Percentiles rank a stretch among this genome's conserved stretches.
phyloP scores from a whole-genome alignment of 2,329 filamentous ascomycete genomes.

The Penicillium sp. region DNA sequence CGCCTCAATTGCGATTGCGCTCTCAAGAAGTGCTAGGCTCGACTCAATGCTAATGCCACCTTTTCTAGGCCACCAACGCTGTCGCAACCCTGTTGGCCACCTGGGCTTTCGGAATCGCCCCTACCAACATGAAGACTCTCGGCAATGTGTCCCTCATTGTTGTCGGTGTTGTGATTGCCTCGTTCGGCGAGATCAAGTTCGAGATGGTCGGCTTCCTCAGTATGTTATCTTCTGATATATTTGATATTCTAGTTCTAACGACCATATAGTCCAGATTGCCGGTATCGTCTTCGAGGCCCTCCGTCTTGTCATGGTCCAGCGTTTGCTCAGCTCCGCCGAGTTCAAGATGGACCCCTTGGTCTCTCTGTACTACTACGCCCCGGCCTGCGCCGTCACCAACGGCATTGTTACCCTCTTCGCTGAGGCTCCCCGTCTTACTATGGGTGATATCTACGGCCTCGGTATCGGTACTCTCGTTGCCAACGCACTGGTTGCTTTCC shows the following conservation, averaged over 20 bases:
- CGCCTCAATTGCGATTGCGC: background rate
- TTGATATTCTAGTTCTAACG: background rate
- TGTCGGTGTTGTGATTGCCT: conserved; percentile 84
- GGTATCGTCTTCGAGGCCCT: conserved; percentile 71
- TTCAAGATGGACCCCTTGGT: conserved; percentile 83
- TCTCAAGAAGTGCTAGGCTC: background rate
- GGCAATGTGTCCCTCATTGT: conserved; percentile 91
- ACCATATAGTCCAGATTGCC: conserved; percentile 49
- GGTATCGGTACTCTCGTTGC: conserved; percentile 57
- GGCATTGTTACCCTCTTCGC: conserved; percentile 55
- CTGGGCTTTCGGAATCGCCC: conserved; percentile 74
- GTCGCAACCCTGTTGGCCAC: conserved; percentile 82
- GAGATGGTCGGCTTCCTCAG: conserved; percentile 52
- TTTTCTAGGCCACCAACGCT: conserved; percentile 69
- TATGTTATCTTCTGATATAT: background rate
- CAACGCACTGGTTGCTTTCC: conserved; percentile 66
- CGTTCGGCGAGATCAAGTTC: conserved; percentile 89
- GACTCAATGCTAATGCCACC: background rate
- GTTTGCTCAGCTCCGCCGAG: conserved; percentile 62
- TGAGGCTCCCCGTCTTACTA: conserved; percentile 58
- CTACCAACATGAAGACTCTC: conserved; percentile 73
- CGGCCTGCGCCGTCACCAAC: conserved; percentile 71
- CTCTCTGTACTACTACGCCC: conserved; percentile 77
- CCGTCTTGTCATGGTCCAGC: conserved; percentile 72
- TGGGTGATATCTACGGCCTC: conserved; percentile 62